phyloP scores from a whole-genome alignment of 2,329 filamentous ascomycete genomes.

The Pseudonectria foliicola region DNA sequence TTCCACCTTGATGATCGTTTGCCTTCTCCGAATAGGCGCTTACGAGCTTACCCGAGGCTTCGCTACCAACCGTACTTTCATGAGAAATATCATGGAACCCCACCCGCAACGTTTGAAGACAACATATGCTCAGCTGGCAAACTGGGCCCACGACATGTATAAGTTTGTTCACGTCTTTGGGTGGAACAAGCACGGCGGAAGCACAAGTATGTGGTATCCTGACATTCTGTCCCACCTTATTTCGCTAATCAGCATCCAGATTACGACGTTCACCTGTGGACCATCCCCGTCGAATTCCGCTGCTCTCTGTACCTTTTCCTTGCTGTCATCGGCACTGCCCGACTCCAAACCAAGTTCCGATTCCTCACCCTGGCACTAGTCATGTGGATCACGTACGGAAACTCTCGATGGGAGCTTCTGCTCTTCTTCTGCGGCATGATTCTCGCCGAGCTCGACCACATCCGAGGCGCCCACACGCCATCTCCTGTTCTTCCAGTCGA shows the following conservation, averaged over 20 bases:
- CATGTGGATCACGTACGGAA: constrained; percentile 38
- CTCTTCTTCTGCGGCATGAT: constrained; percentile 49
- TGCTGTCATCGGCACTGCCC: constrained; percentile 41
- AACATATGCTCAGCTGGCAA: constrained; percentile 32
- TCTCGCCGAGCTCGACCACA: constrained; percentile 48
- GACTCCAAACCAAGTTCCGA: constrained; percentile 35
- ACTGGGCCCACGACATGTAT: constrained; percentile 43
- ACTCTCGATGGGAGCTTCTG: constrained; percentile 47
- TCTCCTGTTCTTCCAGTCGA: constrained; percentile 18
- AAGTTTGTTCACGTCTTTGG: constrained; percentile 44
- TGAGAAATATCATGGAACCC: constrained; percentile 43
- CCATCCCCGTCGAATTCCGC: constrained; percentile 54
- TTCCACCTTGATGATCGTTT: constrained; percentile 41
- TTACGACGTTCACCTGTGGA: constrained; percentile 56
- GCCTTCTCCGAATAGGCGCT: constrained; percentile 36
- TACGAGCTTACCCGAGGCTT: constrained; percentile 44
- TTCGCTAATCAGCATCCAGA: constrained; percentile 19
- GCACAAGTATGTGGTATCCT: constrained; percentile 29
- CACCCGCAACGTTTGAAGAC: constrained; percentile 35
- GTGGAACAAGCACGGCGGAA: constrained; percentile 42
- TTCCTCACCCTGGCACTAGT: constrained; percentile 34
- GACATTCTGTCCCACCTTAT: background rate
- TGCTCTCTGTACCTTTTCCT: constrained; percentile 53
- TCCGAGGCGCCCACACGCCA: constrained; percentile 38
- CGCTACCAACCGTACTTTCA: constrained; percentile 33